A percentile compares a stretch with the other conserved stretches of the same genome.
Evolutionary conservation across 306 rosid genomes (phyloP).

Genomic region (Heteromeles arbutifolia): DNA sequence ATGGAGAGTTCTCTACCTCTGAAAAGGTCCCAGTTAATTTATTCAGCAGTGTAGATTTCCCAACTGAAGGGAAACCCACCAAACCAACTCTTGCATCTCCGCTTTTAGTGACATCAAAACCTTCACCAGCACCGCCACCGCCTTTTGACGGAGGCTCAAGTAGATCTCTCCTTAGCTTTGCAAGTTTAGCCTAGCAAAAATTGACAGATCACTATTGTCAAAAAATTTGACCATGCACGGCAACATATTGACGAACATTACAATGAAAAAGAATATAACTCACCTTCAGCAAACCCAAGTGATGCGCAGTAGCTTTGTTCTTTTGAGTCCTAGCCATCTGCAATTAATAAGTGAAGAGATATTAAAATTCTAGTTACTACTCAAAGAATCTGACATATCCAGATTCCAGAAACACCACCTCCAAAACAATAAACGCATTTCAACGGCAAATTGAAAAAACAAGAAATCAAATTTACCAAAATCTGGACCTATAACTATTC

Average conservation of each 20-base stretch:
- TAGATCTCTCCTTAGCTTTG: constrained; percentile 89
- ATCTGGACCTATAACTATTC: not conserved
- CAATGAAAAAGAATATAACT: not conserved
- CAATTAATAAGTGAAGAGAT: constrained; percentile 9
- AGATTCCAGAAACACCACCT: not conserved
- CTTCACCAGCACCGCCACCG: constrained; percentile 95
- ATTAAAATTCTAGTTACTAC: not conserved
- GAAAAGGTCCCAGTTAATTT: constrained; percentile 97
- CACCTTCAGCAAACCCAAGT: constrained; percentile 95
- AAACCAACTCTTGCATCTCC: constrained; percentile 99
- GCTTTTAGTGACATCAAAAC: constrained; percentile 97
- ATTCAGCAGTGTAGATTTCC: constrained; percentile 89
- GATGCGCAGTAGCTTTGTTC: constrained; percentile 99
- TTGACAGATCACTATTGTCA: constrained; percentile 10
- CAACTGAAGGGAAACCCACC: constrained; percentile 98
- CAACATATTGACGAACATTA: not conserved
- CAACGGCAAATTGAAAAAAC: not conserved
- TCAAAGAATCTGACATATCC: not conserved
- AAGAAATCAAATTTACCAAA: not conserved
- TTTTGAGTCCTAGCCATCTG: constrained; percentile 99
- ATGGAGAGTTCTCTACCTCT: constrained; percentile 49
- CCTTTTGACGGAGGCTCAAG: constrained; percentile 85
- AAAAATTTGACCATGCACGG: not conserved
- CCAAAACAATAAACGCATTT: not conserved
- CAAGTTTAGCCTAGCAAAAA: constrained; percentile 84